Evolutionary conservation across 208 protist species (phyloP), one percentile per base, ranked within the genome.

Genomic region (Leishmania arabica): DNA sequence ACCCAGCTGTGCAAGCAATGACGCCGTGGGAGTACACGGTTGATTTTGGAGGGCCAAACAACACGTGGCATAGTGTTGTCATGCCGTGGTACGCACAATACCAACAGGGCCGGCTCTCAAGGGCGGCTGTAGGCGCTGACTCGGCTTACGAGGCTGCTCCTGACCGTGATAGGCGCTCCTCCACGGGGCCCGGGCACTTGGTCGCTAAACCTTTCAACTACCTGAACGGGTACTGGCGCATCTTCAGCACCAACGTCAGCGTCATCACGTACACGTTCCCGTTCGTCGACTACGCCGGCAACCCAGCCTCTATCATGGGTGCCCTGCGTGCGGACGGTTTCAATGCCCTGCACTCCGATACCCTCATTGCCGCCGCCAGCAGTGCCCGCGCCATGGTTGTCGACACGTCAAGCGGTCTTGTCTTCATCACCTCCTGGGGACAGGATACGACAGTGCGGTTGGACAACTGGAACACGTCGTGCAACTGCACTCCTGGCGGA

Each of bases 251-350:
- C 21, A 82, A 89, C 73, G 45, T 86, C 21, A 89, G 76, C 75
- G 81, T 89, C 75, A 68, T 94, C 51, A 92, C 91, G 11, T 94
- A 91, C 80, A 84, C 87, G 24, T 84, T 82, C 53, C 89, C 91
- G n/a, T 94, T 94, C 78, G 66, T 90, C 19, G 91, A 94, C 71
- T 86, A 84, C 77, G 19, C 54, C 7, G 86, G 86, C 9, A 90
- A 92, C 72, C 73, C 87, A 5, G 89, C 80, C 40, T 74, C 82
- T n/a, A 80, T 94, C 54, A 87, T 80, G 42, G 88, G 74, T 11
- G 90, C 85, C 17, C 47, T 94, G 58, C 81, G 86, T 76, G 31
- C 84, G 19, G 47, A 72, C 24, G 75, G 73, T 42, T 72, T 91
- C 54, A 68, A 79, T 24, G 45, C 60, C 34, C 40, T 90, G 73